Evolutionary conservation across 2,329 filamentous ascomycete genomes (phyloP), one percentile per base, ranked within the genome.

Genomic region (Onygenales sp.): DNA sequence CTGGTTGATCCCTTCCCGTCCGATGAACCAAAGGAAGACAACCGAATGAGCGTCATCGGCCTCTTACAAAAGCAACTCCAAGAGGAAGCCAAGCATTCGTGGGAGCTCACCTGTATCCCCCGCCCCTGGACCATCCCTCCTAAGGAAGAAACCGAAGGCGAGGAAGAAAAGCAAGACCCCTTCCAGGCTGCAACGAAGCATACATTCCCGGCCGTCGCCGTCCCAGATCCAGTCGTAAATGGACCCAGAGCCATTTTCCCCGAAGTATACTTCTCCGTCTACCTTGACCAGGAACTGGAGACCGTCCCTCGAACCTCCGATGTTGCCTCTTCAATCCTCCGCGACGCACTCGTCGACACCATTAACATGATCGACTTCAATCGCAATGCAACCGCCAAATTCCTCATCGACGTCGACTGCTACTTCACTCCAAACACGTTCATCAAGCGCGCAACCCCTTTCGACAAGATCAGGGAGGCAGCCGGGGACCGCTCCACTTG

Each of bases 291-390:
- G 66, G 89, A 95, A 13, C 78, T 94, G 43, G 85, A 92, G 69
- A 94, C 92, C 1, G 93, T 98, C 8, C 93, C 93, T 35, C 79
- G 84, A 2, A 82, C 82, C 9, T 80, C 81, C 3, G 82, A 84
- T 65, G 85, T 96, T 62, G 85, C 91, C 1, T 84, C 90, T 1
- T 90, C 86, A 6, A 74, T 98, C 41, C 79, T 98, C 54, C 83
- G 93, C 47, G 93, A 98, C 68, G 83, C 83, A 0, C 79, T 97
- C 53, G 79, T 89, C 41, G 93, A 98, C 67, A 96, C 91, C 0
- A 93, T 98, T 71, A 96, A 96, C 66, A 85, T 89, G 50, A 78
- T 98, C 13, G 83, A 97, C 72, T 95, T 89, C 75, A 98, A 97
- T 70, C 85, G 93, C 57, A 88, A 90, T 61, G 81, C 85, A 36